Percentiles rank a stretch among this genome's conserved stretches.
Evolutionary conservation across 192 early-diverging fungal genomes (phyloP).

Genomic region (Backusella circina): DNA sequence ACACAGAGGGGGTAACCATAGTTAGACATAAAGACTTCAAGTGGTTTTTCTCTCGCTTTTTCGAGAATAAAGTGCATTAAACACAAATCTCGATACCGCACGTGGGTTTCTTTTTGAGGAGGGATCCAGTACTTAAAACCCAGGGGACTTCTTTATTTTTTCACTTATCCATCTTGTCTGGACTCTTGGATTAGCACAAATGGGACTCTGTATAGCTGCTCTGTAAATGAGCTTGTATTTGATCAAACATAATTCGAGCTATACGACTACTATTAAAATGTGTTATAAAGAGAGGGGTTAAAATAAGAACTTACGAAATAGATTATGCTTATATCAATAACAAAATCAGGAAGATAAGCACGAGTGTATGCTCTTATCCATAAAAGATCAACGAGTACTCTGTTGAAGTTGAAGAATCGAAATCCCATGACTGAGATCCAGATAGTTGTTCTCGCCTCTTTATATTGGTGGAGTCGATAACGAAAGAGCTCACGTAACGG

Average conservation of each 20-base stretch:
- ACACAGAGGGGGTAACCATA: background rate
- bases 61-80: background rate
- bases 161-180: background rate
- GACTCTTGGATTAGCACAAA: background rate
- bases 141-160: background rate
- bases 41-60: background rate
- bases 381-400: too few species aligned
- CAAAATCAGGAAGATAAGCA: too few species aligned
- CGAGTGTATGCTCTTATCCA: too few species aligned
- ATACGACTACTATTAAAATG: background rate
- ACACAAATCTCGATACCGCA: background rate
- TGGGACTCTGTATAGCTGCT: background rate
- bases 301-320: slow-evolving; percentile 11
- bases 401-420: too few species aligned
- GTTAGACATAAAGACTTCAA: background rate
- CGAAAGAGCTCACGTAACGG: too few species aligned
- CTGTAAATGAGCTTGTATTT: background rate
- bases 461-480: too few species aligned
- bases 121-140: background rate
- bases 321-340: too few species aligned
- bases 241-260: background rate
- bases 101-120: background rate
- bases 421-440: too few species aligned
- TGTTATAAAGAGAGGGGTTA: slow-evolving; percentile 16
- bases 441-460: too few species aligned